Evolutionary conservation across 179 eudicot species (phyloP), one percentile per base, ranked within the genome.

Genomic region (Pouteria campechiana): DNA sequence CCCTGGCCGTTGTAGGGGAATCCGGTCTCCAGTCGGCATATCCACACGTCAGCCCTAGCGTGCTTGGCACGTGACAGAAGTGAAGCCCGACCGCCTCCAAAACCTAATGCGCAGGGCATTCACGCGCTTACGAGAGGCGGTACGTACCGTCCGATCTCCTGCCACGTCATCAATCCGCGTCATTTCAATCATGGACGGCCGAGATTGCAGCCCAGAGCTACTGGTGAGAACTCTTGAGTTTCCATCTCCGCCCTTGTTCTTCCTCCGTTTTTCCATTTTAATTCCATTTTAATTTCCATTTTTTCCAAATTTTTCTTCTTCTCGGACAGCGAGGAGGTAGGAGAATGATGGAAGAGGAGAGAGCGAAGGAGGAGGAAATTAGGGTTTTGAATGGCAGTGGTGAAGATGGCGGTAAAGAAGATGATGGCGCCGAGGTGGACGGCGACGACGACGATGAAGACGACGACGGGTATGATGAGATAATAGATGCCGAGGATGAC

Each of bases 81-180:
- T n/a, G n/a, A n/a, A n/a, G n/a, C n/a, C n/a, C n/a, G n/a, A n/a
- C n/a, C n/a, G n/a, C n/a, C n/a, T n/a, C n/a, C n/a, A n/a, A n/a
- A n/a, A n/a, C n/a, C n/a, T n/a, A n/a, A n/a, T n/a, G n/a, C n/a
- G n/a, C n/a, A n/a, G n/a, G n/a, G n/a, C n/a, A n/a, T n/a, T n/a
- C n/a, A n/a, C n/a, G n/a, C n/a, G n/a, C n/a, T n/a, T n/a, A n/a
- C n/a, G n/a, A n/a, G n/a, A n/a, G n/a, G n/a, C n/a, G n/a, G n/a
- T n/a, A n/a, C n/a, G n/a, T n/a, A 35, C 74, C 77, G 77, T 74
- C 63, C 37, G 64, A 67, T 71, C 42, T 2, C 0, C 0, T 5
- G n/a, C 35, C 90, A 77, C 73, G 81, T 77, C 90, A 74, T 22
- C 57, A 17, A 77, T 80, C 90, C 81, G 7, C 24, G 15, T 23